These are phyloP conservation scores for Heliophila coronopifolia DNA, from an alignment of 441 rosid species.

Conservation along the genomic window DNA sequence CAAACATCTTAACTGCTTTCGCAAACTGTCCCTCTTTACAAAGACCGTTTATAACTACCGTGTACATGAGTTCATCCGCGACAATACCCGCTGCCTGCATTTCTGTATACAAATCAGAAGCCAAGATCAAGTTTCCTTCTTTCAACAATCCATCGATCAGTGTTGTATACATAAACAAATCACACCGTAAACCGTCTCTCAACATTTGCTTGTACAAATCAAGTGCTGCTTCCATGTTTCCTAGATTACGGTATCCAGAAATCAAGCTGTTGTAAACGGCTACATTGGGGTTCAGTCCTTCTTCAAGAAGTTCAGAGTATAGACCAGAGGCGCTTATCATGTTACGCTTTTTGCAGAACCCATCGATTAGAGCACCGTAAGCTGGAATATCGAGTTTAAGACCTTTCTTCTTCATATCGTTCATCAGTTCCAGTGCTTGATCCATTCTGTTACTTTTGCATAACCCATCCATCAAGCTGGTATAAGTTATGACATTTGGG, in stretches of 20 bases:
- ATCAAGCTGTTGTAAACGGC: constrained; percentile 44
- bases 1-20: constrained; percentile 48
- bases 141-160: constrained; percentile 59
- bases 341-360: constrained; percentile 46
- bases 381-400: constrained; percentile 46
- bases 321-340: constrained; percentile 41
- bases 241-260: constrained; percentile 42
- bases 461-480: constrained; percentile 57
- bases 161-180: constrained; percentile 46
- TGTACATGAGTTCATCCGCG: constrained; percentile 50
- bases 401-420: constrained; percentile 47
- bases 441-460: constrained; percentile 48
- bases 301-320: constrained; percentile 51
- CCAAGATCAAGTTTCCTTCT: constrained; percentile 52
- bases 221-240: constrained; percentile 49
- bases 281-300: constrained; percentile 50
- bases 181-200: constrained; percentile 38
- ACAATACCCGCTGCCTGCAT: constrained; percentile 55
- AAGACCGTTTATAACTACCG: constrained; percentile 53
- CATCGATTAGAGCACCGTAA: constrained; percentile 61
- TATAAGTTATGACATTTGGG: constrained; percentile 39
- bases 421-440: constrained; percentile 45
- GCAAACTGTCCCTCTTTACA: constrained; percentile 49
- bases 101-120: constrained; percentile 60
- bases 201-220: constrained; percentile 54